These are phyloP conservation scores for Candida sakaeoensis DNA, from an alignment of 805 yeast species.

Conservation along the genomic window DNA sequence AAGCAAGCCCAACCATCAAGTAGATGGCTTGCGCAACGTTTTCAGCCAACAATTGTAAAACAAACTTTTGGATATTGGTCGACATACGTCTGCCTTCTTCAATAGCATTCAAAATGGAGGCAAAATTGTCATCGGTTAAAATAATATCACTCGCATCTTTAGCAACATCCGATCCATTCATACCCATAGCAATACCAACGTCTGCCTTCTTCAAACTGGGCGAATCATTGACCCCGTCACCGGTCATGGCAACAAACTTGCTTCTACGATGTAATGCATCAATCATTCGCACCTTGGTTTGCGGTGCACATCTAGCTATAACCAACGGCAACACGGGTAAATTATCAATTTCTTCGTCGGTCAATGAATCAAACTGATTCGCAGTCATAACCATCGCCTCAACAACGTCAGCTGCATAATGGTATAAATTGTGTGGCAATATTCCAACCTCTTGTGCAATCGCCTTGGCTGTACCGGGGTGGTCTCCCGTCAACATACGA, in stretches of 20 bases:
- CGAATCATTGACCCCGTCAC: conserved; percentile 97
- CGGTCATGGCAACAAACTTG: conserved; percentile 76
- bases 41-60: conserved; percentile 30
- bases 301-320: conserved; percentile 81
- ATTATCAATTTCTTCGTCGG: conserved; percentile 58
- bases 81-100: conserved; percentile 32
- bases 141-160: conserved; percentile 97
- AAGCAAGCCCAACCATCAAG: conserved; percentile 71
- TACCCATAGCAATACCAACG: conserved; percentile 90
- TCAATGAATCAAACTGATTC: conserved; percentile 58
- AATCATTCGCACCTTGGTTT: conserved; percentile 76
- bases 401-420: conserved; percentile 54
- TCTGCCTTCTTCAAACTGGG: conserved; percentile 93
- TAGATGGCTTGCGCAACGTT: conserved; percentile 53
- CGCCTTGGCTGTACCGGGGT: conserved; percentile 32
- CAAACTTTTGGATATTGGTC: conserved; percentile 32
- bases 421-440: conserved; percentile 44
- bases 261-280: conserved; percentile 55
- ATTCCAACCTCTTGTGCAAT: conserved; percentile 36
- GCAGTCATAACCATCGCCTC: conserved; percentile 75
- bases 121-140: conserved; percentile 89
- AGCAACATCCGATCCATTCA: conserved; percentile 94
- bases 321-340: conserved; percentile 69
- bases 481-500: conserved; percentile 35
- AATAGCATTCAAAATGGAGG: conserved; percentile 83